These are phyloP conservation scores for Phytophthora quininea DNA, from an alignment of 352 stramenopile species.

Conservation along the genomic window DNA sequence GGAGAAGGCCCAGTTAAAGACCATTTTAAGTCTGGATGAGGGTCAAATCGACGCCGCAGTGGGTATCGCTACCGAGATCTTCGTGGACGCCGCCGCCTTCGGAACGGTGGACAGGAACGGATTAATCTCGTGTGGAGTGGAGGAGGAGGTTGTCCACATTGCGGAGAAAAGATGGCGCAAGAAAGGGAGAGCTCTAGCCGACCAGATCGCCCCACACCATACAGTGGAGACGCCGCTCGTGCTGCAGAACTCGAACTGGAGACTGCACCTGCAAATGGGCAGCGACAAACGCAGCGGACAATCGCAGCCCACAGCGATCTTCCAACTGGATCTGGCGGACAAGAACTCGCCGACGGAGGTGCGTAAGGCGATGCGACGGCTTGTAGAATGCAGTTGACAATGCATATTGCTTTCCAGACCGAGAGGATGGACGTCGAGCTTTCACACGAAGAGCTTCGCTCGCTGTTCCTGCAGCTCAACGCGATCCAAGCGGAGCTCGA, in stretches of 20 bases:
- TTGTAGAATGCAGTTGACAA: not conserved
- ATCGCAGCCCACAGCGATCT: slow-evolving; percentile 54
- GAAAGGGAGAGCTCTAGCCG: slow-evolving; percentile 33
- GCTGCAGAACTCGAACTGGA: slow-evolving; percentile 53
- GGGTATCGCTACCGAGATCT: slow-evolving; percentile 34
- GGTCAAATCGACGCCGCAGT: slow-evolving; percentile 50
- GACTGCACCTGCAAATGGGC: slow-evolving; percentile 61
- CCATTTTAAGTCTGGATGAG: slow-evolving; percentile 48
- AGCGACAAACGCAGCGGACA: slow-evolving; percentile 44
- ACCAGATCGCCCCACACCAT: slow-evolving; percentile 15
- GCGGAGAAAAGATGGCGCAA: slow-evolving; percentile 71
- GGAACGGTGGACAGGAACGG: slow-evolving; percentile 36
- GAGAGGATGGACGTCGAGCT: slow-evolving; percentile 65
- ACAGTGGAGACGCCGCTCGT: slow-evolving; percentile 17
- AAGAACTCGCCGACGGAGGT: slow-evolving; percentile 19
- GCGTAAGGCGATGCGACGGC: not conserved
- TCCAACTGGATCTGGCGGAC: slow-evolving; percentile 50
- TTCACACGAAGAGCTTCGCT: slow-evolving; percentile 56
- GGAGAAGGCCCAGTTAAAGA: slow-evolving; percentile 53
- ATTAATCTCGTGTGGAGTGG: slow-evolving; percentile 30
- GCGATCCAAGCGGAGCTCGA: slow-evolving; percentile 61
- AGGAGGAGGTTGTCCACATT: slow-evolving; percentile 29
- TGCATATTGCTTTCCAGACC: slow-evolving; percentile 26
- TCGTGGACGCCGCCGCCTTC: slow-evolving; percentile 54
- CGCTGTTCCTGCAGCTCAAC: slow-evolving; percentile 71